These are phyloP conservation scores for Lentinula guzmanii DNA, from an alignment of 768 basidiomycete species.

Conservation along the genomic window DNA sequence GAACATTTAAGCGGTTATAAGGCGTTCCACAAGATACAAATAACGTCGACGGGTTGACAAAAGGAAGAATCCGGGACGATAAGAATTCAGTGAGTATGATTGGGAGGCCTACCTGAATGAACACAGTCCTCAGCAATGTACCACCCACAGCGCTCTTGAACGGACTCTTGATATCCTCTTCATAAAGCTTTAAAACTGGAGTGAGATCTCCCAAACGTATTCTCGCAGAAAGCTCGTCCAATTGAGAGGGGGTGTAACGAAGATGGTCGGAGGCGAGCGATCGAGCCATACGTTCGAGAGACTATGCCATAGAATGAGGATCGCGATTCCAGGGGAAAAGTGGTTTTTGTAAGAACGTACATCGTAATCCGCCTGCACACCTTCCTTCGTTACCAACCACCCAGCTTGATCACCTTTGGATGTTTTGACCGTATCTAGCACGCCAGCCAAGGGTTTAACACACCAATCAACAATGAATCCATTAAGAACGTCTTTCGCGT, in stretches of 20 bases:
- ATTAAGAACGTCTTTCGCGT: slow-evolving; percentile 57
- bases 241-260: slow-evolving; percentile 52
- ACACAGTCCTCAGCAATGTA: slow-evolving; percentile 73
- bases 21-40: no score
- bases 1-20: background rate
- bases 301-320: slow-evolving; percentile 35
- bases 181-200: slow-evolving; percentile 80
- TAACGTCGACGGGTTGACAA: no score
- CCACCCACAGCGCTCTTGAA: slow-evolving; percentile 76
- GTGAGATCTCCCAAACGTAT: slow-evolving; percentile 82
- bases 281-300: slow-evolving; percentile 88
- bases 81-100: background rate
- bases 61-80: no score
- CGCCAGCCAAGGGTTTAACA: slow-evolving; percentile 76
- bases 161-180: slow-evolving; percentile 88
- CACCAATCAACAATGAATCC: slow-evolving; percentile 83
- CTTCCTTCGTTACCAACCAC: slow-evolving; percentile 73
- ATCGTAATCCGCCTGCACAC: slow-evolving; percentile 79
- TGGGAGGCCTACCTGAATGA: slow-evolving; percentile 62
- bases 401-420: slow-evolving; percentile 67
- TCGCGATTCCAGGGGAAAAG: background rate
- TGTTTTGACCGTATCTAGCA: slow-evolving; percentile 63
- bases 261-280: slow-evolving; percentile 81
- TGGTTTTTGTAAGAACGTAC: slow-evolving; percentile 31
- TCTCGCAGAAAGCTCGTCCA: slow-evolving; percentile 58